These are phyloP conservation scores for Halenospora varia DNA, from an alignment of 495 filamentous ascomycete genomes.

Conservation along the genomic window DNA sequence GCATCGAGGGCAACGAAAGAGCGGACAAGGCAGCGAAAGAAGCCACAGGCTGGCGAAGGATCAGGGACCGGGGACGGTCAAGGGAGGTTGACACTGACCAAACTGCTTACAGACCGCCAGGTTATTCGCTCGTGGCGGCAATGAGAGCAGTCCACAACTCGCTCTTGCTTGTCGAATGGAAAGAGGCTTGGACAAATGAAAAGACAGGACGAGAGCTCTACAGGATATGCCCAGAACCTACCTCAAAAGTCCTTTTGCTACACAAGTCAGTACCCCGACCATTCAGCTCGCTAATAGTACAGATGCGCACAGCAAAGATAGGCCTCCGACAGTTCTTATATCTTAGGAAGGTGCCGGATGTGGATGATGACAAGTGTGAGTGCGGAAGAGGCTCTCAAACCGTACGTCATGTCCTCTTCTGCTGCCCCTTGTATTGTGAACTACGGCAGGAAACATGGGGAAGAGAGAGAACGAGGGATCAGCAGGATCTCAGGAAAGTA, in stretches of 20 bases:
- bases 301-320: slow-evolving; percentile 32
- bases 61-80: slow-evolving; percentile 2
- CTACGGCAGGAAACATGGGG: slow-evolving; percentile 26
- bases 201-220: slow-evolving; percentile 20
- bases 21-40: slow-evolving; percentile 25
- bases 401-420: slow-evolving; percentile 29
- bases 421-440: too few relatives aligned
- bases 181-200: slow-evolving; percentile 8
- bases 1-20: slow-evolving; percentile 26
- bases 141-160: slow-evolving; percentile 12
- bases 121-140: slow-evolving; percentile 8
- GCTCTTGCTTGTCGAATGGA: slow-evolving; percentile 15
- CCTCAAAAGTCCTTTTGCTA: slow-evolving; percentile 11
- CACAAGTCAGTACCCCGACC: slow-evolving; percentile 19
- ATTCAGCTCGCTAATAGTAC: slow-evolving; percentile 25
- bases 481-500: slow-evolving; percentile 20
- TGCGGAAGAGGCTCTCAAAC: slow-evolving; percentile 26
- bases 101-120: slow-evolving; percentile 12
- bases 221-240: slow-evolving; percentile 8
- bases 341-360: slow-evolving; percentile 29
- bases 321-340: slow-evolving; percentile 29
- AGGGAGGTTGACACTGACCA: not conserved
- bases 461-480: slow-evolving; percentile 26
- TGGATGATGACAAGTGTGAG: slow-evolving; percentile 26
- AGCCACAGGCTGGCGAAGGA: slow-evolving; percentile 11